Evolutionary conservation across 495 filamentous ascomycete species (phyloP), one percentile per base, ranked within the genome.

Genomic region (Halenospora varia): DNA sequence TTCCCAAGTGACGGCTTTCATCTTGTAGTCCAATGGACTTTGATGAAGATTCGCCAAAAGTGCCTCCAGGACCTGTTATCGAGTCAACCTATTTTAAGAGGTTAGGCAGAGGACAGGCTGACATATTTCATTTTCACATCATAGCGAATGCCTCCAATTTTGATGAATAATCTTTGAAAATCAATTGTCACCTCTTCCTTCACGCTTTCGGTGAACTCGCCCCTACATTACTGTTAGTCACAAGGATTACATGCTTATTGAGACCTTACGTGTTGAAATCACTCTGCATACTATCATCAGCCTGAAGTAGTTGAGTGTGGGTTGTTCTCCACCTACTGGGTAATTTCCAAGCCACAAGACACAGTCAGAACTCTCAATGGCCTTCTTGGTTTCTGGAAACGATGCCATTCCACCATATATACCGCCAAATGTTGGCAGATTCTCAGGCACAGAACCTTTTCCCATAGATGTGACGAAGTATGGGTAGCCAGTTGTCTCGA

Each of bases 131-230:
- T 71, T 17, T 49, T 57, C 13, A 69, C 68, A 35, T 70, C 51
- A 57, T 64, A 69, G 47, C 66, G 57, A 10, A 50, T 58, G 2
- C 57, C 55, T 10, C 62, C 64, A 17, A 75, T 62, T 24, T 66
- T 69, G 57, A 73, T 55, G 19, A 18, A 70, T 65, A 74, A 74
- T 13, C 68, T 62, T 60, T 75, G 74, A 25, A 77, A 71, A 49
- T 75, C 71, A 29, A 77, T 64, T 23, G 68, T 58, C 6, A 51
- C 61, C 8, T 48, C 48, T 17, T 53, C 48, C 2, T 65, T 53
- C 22, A 72, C 54, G 15, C 66, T 20, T 18, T 63, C 62, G 8
- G 73, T 73, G 46, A 77, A 73, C 46, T 72, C 72, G 1, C 69
- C 73, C 0, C 68, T 72, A 35, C 1, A n/a, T 10, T 19, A 40